Percentiles rank a stretch among this genome's conserved stretches.
These are phyloP conservation scores for Monosporozyma solicola DNA, from an alignment of 805 yeast species.

Conservation along the genomic window DNA sequence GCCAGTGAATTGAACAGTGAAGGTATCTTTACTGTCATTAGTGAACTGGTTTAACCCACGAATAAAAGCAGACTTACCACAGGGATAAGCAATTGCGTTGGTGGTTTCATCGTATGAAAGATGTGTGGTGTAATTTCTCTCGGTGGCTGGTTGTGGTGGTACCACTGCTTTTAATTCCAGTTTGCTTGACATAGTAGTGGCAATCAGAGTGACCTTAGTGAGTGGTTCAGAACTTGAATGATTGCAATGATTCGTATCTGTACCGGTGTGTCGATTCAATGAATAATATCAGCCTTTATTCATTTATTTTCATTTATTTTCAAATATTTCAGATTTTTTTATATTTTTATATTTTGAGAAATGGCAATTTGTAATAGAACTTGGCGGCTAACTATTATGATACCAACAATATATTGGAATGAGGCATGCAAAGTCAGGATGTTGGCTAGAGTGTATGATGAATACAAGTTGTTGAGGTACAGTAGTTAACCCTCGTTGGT, in stretches of 20 bases:
- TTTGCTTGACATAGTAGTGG: background rate
- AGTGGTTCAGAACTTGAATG: too few relatives aligned
- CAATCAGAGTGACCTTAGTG: too few relatives aligned
- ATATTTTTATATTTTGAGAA: background rate
- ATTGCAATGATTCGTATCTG: too few relatives aligned
- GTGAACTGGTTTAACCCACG: conserved; percentile 34
- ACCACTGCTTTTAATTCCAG: conserved; percentile 29
- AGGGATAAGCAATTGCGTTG: conserved; percentile 68
- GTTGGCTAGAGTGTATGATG: too few relatives aligned
- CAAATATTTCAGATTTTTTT: background rate
- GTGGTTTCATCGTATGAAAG: conserved; percentile 64
- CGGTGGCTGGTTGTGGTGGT: conserved; percentile 77
- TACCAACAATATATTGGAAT: too few relatives aligned
- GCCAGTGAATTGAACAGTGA: conserved; percentile 53
- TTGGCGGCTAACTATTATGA: background rate
- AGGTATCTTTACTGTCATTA: conserved; percentile 17
- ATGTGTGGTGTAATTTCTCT: conserved; percentile 58
- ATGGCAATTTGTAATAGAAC: background rate
- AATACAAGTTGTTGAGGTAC: too few relatives aligned
- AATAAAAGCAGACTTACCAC: conserved; percentile 71
- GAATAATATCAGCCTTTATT: background rate
- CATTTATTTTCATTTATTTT: background rate
- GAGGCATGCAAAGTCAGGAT: too few relatives aligned
- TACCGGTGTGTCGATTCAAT: background rate
- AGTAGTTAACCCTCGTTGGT: too few relatives aligned